A percentile compares a stretch with the other conserved stretches of the same genome.
Conservation (phyloP, 148 eudicot genomes). For the Limonium bicolor region DNA sequence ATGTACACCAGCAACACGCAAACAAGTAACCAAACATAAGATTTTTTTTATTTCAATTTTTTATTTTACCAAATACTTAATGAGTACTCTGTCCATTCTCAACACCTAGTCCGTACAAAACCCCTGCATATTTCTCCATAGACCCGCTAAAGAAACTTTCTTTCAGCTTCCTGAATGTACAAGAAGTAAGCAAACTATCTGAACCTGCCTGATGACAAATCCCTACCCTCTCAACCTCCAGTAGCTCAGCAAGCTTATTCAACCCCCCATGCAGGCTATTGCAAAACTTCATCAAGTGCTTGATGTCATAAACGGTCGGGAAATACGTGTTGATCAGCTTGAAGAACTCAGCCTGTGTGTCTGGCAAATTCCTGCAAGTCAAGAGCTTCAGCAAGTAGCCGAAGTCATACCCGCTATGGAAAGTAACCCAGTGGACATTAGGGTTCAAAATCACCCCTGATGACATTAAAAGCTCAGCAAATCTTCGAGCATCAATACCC, state of each 20-base stretch:
- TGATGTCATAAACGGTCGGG: slow-evolving; percentile 28
- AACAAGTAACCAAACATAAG: too few species aligned
- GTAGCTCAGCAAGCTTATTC: slow-evolving; percentile 43
- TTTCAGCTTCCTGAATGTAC: slow-evolving; percentile 40
- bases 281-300: slow-evolving; percentile 21
- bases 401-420: slow-evolving; percentile 42
- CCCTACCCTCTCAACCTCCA: slow-evolving; percentile 48
- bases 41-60: too few species aligned
- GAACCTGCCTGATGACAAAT: slow-evolving; percentile 46
- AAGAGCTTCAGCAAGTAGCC: slow-evolving; percentile 39
- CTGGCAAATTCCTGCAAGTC: slow-evolving; percentile 26
- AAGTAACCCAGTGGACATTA: slow-evolving; percentile 31
- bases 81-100: slow-evolving; percentile 22
- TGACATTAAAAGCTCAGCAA: slow-evolving; percentile 42
- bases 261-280: slow-evolving; percentile 39
- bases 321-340: slow-evolving; percentile 22
- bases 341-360: slow-evolving; percentile 27
- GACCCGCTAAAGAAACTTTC: slow-evolving; percentile 38
- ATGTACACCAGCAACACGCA: too few species aligned
- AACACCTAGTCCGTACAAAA: slow-evolving; percentile 42
- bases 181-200: slow-evolving; percentile 50
- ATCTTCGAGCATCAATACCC: slow-evolving; percentile 23
- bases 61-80: too few species aligned
- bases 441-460: slow-evolving; percentile 36
- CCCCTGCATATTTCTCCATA: slow-evolving; percentile 41